Evolutionary conservation across 2,329 filamentous ascomycete genomes (phyloP).

Genomic region (Davidsoniella virescens): DNA sequence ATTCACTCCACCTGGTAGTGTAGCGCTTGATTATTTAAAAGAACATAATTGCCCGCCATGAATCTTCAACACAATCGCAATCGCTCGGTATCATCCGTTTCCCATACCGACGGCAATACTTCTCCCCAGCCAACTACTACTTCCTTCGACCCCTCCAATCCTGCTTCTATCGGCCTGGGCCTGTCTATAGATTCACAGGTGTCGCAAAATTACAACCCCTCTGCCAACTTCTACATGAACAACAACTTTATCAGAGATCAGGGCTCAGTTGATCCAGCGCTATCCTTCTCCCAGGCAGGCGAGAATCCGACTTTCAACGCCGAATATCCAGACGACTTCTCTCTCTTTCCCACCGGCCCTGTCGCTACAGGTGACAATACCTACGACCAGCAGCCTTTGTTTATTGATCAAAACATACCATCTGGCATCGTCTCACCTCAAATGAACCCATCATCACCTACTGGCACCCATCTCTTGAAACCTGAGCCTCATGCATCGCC

Average conservation of each 20-base stretch:
- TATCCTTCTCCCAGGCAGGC: conserved; percentile 23
- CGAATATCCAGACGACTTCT: conserved; percentile 41
- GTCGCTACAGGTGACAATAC: conserved; percentile 35
- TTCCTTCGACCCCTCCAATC: conserved; percentile 34
- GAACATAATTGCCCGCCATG: conserved; percentile 20
- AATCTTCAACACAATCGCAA: conserved; percentile 25
- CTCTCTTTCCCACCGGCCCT: conserved; percentile 39
- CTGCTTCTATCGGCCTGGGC: conserved; percentile 36
- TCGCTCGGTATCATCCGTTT: conserved; percentile 46
- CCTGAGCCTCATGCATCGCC: conserved; percentile 32
- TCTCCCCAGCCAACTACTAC: conserved; percentile 47
- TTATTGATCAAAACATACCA: conserved; percentile 32
- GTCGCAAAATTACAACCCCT: conserved; percentile 17
- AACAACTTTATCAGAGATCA: conserved; percentile 29
- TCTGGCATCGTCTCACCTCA: conserved; percentile 39
- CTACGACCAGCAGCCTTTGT: conserved; percentile 42
- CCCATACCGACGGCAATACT: conserved; percentile 28
- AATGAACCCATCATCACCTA: conserved; percentile 35
- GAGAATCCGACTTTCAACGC: conserved; percentile 24
- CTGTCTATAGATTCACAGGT: conserved; percentile 34
- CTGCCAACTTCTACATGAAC: conserved; percentile 23
- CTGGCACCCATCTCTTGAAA: conserved; percentile 38
- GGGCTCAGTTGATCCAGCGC: conserved; percentile 23
- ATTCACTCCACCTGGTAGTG: not conserved
- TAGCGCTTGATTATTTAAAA: not conserved